Evolutionary conservation across 352 stramenopile species (phyloP).

Genomic region (Globisporangium sylvaticum): DNA sequence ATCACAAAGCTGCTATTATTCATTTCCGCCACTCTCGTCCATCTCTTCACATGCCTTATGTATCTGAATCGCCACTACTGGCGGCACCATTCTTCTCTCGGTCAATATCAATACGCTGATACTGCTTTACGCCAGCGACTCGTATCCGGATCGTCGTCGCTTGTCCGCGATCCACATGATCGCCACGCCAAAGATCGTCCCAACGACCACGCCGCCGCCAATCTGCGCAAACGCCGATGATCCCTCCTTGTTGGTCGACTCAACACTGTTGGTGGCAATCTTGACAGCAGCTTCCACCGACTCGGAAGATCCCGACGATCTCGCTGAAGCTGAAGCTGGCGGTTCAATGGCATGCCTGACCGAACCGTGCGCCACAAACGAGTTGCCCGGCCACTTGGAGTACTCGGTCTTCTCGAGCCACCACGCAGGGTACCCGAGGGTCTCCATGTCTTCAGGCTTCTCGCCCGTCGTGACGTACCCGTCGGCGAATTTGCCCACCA

Average conservation of each 20-base stretch:
- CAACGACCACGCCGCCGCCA: conserved; percentile 24
- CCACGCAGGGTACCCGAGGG: conserved; percentile 45
- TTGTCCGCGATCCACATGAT: conserved; percentile 30
- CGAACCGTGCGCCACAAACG: conserved; percentile 24
- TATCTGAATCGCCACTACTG: too few relatives aligned
- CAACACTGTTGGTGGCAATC: neutral
- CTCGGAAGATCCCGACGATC: neutral
- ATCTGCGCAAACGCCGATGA: conserved; percentile 10
- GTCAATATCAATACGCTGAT: too few relatives aligned
- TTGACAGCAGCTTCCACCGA: neutral
- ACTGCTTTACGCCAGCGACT: conserved; percentile 20
- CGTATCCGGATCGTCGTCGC: conserved; percentile 30
- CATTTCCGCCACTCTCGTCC: neutral
- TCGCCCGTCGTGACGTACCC: conserved; percentile 58
- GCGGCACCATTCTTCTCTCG: neutral
- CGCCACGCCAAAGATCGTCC: conserved; percentile 26
- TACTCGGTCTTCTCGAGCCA: conserved; percentile 40
- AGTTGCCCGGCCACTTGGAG: conserved; percentile 41
- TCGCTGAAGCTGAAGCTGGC: conserved; percentile 2
- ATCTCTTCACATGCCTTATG: too few relatives aligned
- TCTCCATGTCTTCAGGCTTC: conserved; percentile 30
- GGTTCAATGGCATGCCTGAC: conserved; percentile 17
- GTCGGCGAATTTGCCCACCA: conserved; percentile 50
- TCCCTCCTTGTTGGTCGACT: neutral
- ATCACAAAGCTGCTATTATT: neutral